A percentile compares a stretch with the other conserved stretches of the same genome.
These are phyloP conservation scores for Pestalotiopsis sp. DNA, from an alignment of 2,329 filamentous ascomycete species.

Conservation along the genomic window DNA sequence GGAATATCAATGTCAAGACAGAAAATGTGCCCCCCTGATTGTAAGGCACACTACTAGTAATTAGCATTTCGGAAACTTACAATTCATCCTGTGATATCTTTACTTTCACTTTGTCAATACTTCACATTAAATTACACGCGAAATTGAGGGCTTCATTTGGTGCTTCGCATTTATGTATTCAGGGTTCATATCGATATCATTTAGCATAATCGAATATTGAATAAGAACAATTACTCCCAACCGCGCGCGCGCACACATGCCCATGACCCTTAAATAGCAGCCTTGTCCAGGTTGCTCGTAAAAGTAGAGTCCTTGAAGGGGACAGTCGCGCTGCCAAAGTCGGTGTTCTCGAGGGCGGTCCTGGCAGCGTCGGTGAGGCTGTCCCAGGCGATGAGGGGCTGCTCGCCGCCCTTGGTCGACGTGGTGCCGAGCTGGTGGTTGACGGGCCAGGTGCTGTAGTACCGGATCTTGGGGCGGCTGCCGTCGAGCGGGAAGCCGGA, in stretches of 20 bases:
- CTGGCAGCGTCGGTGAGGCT: slow-evolving; percentile 34
- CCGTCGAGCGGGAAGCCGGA: slow-evolving; percentile 26
- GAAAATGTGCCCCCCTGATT: too few species aligned
- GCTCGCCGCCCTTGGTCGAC: slow-evolving; percentile 34
- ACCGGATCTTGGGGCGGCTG: slow-evolving; percentile 32
- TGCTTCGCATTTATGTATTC: background rate
- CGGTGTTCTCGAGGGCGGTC: slow-evolving; percentile 35
- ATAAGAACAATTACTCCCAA: background rate
- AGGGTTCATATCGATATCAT: background rate
- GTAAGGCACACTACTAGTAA: too few species aligned
- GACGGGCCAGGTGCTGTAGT: slow-evolving; percentile 32
- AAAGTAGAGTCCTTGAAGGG: slow-evolving; percentile 37
- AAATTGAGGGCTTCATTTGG: background rate
- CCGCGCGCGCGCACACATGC: background rate
- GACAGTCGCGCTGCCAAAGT: slow-evolving; percentile 43
- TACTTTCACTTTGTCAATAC: too few species aligned
- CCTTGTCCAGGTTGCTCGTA: slow-evolving; percentile 21
- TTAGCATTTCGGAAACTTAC: too few species aligned
- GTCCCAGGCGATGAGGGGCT: slow-evolving; percentile 45
- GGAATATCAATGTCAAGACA: too few species aligned
- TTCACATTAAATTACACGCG: background rate
- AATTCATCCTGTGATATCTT: too few species aligned
- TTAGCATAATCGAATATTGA: background rate
- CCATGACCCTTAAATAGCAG: slow-evolving; percentile 6
- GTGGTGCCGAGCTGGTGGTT: slow-evolving; percentile 40